These are phyloP conservation scores for Eucalyptus cloeziana DNA, from an alignment of 345 rosid species.

Conservation along the genomic window DNA sequence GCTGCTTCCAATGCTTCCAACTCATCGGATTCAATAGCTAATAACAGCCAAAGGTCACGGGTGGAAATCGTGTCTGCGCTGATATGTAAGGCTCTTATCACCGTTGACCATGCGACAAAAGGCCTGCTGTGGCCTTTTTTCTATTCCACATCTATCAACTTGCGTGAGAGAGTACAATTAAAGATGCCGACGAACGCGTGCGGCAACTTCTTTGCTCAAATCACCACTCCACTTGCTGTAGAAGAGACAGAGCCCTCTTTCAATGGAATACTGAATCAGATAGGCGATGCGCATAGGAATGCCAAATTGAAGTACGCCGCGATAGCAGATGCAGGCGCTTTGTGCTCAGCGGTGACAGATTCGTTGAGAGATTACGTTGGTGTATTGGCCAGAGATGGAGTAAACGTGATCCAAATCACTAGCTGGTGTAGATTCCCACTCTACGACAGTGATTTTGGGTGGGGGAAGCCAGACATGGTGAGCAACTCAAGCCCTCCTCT, in stretches of 20 bases:
- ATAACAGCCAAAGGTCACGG: not conserved
- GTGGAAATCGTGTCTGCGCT: not conserved
- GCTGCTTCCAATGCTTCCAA: not conserved
- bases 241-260: not conserved
- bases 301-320: not conserved
- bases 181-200: not conserved
- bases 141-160: not conserved
- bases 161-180: not conserved
- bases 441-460: conserved; percentile 41
- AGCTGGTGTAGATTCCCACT: conserved; percentile 25
- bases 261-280: not conserved
- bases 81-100: conserved; percentile 7
- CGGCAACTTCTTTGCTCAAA: not conserved
- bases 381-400: not conserved
- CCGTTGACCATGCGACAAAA: not conserved
- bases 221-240: not conserved
- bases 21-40: not conserved
- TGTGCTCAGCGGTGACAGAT: not conserved
- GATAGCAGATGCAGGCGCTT: not conserved
- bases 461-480: conserved; percentile 42
- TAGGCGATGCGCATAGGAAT: not conserved
- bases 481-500: conserved; percentile 4
- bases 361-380: not conserved
- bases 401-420: conserved; percentile 1
- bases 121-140: not conserved